Base-by-base conservation (phyloP, 2,329 filamentous ascomycete genomes). In the Fusarium acutatum region DNA sequence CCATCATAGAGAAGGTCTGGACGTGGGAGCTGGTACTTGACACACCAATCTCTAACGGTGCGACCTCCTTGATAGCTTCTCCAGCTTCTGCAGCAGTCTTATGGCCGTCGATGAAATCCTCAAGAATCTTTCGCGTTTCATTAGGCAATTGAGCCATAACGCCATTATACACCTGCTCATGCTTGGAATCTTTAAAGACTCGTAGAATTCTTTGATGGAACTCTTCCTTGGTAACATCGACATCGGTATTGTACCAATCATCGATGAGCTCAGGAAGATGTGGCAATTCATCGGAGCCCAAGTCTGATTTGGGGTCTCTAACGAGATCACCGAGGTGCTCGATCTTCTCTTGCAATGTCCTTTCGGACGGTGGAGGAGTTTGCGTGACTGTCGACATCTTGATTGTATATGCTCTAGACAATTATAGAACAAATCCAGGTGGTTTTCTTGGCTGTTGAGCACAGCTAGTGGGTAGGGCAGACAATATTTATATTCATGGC, bases 401-500 rank as follows among this genome's bases (percentile, higher is more conserved):
- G 15, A 18, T 9, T 0, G 7, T 6, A 2, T n/a, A n/a, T 30
- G 28, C 28, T n/a, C 14, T 17, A 11, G 28, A n/a, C 14, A 30
- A 18, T 4, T n/a, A 3, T 13, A 30, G 20, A 30, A 30, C 5
- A 1, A 13, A 6, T 22, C 22, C 1, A n/a, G 26, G 5, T 30
- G 14, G 1, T 30, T 22, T 28, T n/a, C n/a, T 15, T 15, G 44
- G 9, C 20, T 22, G 4, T 4, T 13, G 17, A 28, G 0, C 44
- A 22, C 4, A 22, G 1, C 9, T 0, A 3, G 6, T 11, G 26
- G 3, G 41, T 7, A 44, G 17, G 13, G 4, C 1, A 5, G 3
- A 15, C 6, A 22, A 6, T 11, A 47, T 15, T 28, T 49, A 49
- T 49, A 13, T 32, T 18, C 15, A 7, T 9, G 1, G 7, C 28